A percentile compares a stretch with the other conserved stretches of the same genome.
These are phyloP conservation scores for Polyporus tsugae DNA, from an alignment of 1,284 basidiomycete species.

Conservation along the genomic window DNA sequence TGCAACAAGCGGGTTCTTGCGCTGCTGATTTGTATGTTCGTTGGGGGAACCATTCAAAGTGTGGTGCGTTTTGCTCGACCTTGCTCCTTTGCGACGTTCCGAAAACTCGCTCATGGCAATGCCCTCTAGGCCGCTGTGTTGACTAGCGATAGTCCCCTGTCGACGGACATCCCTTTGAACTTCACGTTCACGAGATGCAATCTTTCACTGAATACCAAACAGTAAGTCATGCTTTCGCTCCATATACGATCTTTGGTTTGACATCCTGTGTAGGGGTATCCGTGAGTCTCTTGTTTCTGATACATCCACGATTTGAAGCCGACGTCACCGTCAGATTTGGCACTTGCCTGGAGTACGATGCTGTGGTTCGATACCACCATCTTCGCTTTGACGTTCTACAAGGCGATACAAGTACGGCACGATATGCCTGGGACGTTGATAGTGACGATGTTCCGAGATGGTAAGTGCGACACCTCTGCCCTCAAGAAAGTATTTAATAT, in stretches of 20 bases:
- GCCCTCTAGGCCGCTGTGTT: conserved; percentile 21
- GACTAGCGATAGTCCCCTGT: conserved; percentile 27
- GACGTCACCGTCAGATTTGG: conserved; percentile 14
- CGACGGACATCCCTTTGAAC: conserved; percentile 14
- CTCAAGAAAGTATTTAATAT: not conserved
- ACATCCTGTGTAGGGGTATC: conserved; percentile 16
- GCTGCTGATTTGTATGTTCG: conserved; percentile 23
- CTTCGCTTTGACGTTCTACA: conserved; percentile 27
- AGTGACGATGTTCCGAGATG: conserved; percentile 30
- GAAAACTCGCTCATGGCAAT: not conserved
- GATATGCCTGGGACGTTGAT: conserved; percentile 24
- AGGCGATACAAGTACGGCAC: conserved; percentile 24
- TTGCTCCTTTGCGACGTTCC: not conserved
- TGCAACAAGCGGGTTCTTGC: conserved; percentile 28
- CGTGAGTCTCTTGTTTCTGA: conserved; percentile 11
- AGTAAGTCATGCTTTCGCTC: conserved; percentile 11
- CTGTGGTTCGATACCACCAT: conserved; percentile 26
- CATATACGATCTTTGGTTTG: not conserved
- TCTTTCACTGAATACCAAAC: conserved; percentile 24
- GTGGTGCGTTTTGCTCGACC: conserved; percentile 5
- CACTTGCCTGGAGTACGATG: conserved; percentile 29
- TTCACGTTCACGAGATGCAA: conserved; percentile 24
- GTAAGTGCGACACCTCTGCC: conserved; percentile 13
- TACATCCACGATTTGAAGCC: not conserved
- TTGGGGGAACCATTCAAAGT: conserved; percentile 23